phyloP scores from a whole-genome alignment of 176 grass and related monocot genomes.

The Triticum urartu region DNA sequence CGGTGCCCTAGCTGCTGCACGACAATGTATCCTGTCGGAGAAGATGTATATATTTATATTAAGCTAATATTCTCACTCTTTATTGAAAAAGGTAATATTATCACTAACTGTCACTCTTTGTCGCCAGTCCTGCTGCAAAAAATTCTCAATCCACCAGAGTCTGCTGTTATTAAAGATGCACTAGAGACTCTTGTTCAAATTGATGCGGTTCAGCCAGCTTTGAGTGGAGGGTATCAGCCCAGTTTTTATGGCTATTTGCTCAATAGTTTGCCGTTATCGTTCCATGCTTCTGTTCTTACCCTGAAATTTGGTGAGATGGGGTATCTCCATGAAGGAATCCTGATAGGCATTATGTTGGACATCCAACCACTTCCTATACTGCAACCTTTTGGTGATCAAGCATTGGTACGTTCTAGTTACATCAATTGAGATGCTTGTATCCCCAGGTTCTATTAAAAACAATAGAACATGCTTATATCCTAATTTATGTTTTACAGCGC shows the following conservation, averaged over 20 bases:
- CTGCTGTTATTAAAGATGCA: slow-evolving; percentile 55
- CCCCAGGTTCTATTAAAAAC: not conserved
- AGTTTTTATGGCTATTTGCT: slow-evolving; percentile 85
- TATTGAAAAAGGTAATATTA: not conserved
- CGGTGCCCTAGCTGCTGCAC: too few relatives aligned
- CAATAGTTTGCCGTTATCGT: slow-evolving; percentile 78
- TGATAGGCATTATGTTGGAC: slow-evolving; percentile 81
- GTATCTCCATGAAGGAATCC: slow-evolving; percentile 65
- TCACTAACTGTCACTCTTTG: slow-evolving; percentile 27
- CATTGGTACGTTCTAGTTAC: slow-evolving; percentile 55
- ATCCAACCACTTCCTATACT: slow-evolving; percentile 77
- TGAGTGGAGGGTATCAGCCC: slow-evolving; percentile 54
- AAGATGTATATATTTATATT: not conserved
- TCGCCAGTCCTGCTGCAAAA: slow-evolving; percentile 62
- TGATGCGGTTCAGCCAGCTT: slow-evolving; percentile 48
- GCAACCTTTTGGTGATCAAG: slow-evolving; percentile 78
- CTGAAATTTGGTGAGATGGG: slow-evolving; percentile 81
- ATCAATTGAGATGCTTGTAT: not conserved
- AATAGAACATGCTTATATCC: not conserved
- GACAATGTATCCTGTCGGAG: too few relatives aligned
- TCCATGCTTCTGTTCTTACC: slow-evolving; percentile 67
- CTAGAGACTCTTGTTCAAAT: slow-evolving; percentile 67
- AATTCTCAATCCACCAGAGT: slow-evolving; percentile 66
- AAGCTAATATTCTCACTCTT: not conserved
- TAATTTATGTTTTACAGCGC: slow-evolving; percentile 49